Evolutionary conservation across 495 filamentous ascomycete genomes (phyloP).

Genomic region (Penicillium cinerascens): DNA sequence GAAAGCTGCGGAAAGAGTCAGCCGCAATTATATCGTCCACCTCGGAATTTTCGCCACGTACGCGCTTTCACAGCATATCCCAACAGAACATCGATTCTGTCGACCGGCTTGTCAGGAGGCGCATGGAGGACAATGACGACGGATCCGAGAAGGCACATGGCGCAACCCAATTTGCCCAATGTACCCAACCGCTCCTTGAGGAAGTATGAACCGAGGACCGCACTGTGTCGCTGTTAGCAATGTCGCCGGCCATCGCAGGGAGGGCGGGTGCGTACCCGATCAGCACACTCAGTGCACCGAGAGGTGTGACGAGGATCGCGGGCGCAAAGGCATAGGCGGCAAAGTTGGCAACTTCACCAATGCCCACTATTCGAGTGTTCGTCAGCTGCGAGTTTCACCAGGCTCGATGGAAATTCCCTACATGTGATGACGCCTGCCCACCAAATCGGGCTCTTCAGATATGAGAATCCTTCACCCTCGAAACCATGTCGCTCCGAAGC

Average conservation of each 20-base stretch:
- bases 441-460: conserved; percentile 89
- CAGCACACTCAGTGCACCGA: conserved; percentile 89
- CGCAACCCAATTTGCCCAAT: conserved; percentile 90
- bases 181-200: conserved; percentile 83
- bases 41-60: conserved; percentile 36
- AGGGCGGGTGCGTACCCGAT: conserved; percentile 60
- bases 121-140: conserved; percentile 97
- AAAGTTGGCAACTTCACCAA: conserved; percentile 93
- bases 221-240: conserved; percentile 48
- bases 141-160: conserved; percentile 91
- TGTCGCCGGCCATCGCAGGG: background rate
- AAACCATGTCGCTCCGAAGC: conserved; percentile 89
- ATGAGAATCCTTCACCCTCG: conserved; percentile 93
- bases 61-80: conserved; percentile 85
- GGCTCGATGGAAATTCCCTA: conserved; percentile 40
- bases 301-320: conserved; percentile 91
- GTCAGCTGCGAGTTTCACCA: conserved; percentile 10
- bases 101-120: conserved; percentile 85
- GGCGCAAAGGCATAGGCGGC: conserved; percentile 97
- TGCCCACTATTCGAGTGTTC: conserved; percentile 50
- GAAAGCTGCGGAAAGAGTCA: conserved; percentile 58
- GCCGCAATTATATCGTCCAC: background rate
- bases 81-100: conserved; percentile 83
- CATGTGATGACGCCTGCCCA: conserved; percentile 88
- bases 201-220: conserved; percentile 92